Evolutionary conservation across 2,329 filamentous ascomycete genomes (phyloP).

Genomic region (Penicillium sp.): DNA sequence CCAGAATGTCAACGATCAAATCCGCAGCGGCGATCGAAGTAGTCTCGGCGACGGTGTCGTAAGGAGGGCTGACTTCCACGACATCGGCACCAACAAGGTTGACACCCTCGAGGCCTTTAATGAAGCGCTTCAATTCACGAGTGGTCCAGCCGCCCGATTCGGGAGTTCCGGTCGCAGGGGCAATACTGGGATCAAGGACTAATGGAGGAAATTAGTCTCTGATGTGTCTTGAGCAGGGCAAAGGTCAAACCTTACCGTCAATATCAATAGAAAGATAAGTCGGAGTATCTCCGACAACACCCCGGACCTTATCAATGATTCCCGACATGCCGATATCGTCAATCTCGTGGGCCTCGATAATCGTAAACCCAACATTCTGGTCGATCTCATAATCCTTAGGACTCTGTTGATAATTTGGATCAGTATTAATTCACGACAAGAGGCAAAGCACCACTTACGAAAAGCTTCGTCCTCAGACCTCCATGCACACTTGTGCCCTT

Average conservation of each 20-base stretch:
- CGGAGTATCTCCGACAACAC: conserved; percentile 22
- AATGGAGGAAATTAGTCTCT: background rate
- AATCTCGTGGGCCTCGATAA: conserved; percentile 28
- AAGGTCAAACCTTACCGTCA: conserved; percentile 20
- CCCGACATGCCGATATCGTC: conserved; percentile 27
- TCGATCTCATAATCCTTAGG: conserved; percentile 29
- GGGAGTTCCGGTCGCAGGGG: conserved; percentile 33
- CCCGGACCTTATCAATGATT: conserved; percentile 20
- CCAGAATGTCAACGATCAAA: conserved; percentile 31
- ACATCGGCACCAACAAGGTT: conserved; percentile 26
- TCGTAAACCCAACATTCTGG: conserved; percentile 23
- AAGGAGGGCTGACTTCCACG: conserved; percentile 51
- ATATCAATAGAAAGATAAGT: conserved; percentile 38
- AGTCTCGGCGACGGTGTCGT: conserved; percentile 25
- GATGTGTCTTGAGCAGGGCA: background rate
- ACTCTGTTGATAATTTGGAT: background rate
- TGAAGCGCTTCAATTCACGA: conserved; percentile 20
- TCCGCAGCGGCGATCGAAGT: conserved; percentile 33
- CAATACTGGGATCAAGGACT: conserved; percentile 35
- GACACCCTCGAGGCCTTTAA: conserved; percentile 20
- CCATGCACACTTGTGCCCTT: conserved; percentile 29
- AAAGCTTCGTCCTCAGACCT: conserved; percentile 27
- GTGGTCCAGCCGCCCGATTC: conserved; percentile 28
- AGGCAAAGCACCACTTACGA: conserved; percentile 1
- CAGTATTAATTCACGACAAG: background rate